Conservation (phyloP, 1,139 yeast species). For the Candida freyschussii region DNA sequence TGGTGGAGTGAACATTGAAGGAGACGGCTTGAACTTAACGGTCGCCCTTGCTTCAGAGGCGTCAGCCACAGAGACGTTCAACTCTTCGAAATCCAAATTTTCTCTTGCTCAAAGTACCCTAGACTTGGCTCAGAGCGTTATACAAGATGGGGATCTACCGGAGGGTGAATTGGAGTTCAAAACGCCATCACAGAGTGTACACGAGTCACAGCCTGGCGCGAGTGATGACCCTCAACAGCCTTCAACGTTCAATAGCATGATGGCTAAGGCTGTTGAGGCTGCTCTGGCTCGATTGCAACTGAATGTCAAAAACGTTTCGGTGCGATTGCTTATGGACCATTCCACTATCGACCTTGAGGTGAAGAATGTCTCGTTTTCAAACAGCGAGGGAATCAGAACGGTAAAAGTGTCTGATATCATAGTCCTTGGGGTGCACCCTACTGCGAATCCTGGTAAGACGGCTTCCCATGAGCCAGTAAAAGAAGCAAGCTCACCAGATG, state of each 20-base stretch:
- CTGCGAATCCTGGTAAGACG: conserved; percentile 27
- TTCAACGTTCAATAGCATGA: conserved; percentile 43
- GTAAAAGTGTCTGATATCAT: conserved; percentile 37
- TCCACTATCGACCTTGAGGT: conserved; percentile 41
- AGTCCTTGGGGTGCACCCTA: conserved; percentile 37
- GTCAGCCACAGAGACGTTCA: conserved; percentile 10
- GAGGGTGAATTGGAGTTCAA: conserved; percentile 7
- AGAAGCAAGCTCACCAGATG: conserved; percentile 5
- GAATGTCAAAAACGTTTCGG: conserved; percentile 37
- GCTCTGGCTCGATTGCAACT: conserved; percentile 61
- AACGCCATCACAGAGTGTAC: conserved; percentile 9
- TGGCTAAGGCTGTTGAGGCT: conserved; percentile 62
- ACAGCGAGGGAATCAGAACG: conserved; percentile 45
- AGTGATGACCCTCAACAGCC: conserved; percentile 6
- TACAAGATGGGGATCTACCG: conserved; percentile 28
- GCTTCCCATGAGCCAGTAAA: not conserved
- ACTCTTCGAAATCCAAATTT: conserved; percentile 30
- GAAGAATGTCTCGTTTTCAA: conserved; percentile 36
- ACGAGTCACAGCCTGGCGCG: conserved; percentile 4
- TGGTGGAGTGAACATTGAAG: conserved; percentile 64
- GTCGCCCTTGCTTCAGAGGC: conserved; percentile 40
- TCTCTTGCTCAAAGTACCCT: conserved; percentile 61
- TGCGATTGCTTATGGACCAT: conserved; percentile 50
- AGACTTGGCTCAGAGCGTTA: conserved; percentile 58
- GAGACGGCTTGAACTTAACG: conserved; percentile 51